Evolutionary conservation across 2,329 filamentous ascomycete genomes (phyloP).

Genomic region (Colletotrichum neosansevieriae): DNA sequence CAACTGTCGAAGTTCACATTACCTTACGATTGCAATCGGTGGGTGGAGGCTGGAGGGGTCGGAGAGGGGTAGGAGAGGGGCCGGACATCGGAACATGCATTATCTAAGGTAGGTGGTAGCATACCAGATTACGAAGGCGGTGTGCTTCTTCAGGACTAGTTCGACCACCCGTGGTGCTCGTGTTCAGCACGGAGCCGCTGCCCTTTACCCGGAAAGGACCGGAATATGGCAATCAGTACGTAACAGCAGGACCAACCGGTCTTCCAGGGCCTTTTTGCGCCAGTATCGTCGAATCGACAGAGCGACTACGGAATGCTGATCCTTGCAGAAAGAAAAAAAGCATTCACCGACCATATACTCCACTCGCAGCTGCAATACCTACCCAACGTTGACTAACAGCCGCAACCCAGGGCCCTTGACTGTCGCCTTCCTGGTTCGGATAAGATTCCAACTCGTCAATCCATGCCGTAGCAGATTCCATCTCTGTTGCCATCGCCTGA

Average conservation of each 20-base stretch:
- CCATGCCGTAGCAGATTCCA: slow-evolving; percentile 11
- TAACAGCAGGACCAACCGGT: slow-evolving; percentile 6
- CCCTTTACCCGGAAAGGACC: slow-evolving; percentile 8
- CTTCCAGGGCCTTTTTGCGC: neutral
- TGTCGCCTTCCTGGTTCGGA: slow-evolving; percentile 3
- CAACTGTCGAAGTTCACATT: neutral
- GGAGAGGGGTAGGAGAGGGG: slow-evolving; percentile 6
- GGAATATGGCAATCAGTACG: slow-evolving; percentile 25
- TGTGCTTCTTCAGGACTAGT: slow-evolving; percentile 7
- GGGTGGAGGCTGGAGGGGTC: neutral
- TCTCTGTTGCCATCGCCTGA: slow-evolving; percentile 24
- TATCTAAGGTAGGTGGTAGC: neutral
- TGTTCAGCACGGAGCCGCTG: slow-evolving; percentile 17
- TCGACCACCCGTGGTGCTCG: neutral
- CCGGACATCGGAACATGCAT: slow-evolving; percentile 11
- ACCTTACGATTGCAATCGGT: too few relatives aligned
- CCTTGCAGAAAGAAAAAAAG: slow-evolving; percentile 15
- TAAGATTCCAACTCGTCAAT: slow-evolving; percentile 14
- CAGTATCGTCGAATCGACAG: slow-evolving; percentile 33
- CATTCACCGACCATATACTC: slow-evolving; percentile 12
- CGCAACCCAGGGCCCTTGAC: neutral
- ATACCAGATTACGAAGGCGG: slow-evolving; percentile 7
- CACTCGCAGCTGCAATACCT: neutral
- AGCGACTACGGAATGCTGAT: slow-evolving; percentile 17
- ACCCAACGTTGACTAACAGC: neutral